Percentiles rank a stretch among this genome's conserved stretches.
Evolutionary conservation across 495 filamentous ascomycete species (phyloP).

Genomic region (Hypoxylon trugodes): DNA sequence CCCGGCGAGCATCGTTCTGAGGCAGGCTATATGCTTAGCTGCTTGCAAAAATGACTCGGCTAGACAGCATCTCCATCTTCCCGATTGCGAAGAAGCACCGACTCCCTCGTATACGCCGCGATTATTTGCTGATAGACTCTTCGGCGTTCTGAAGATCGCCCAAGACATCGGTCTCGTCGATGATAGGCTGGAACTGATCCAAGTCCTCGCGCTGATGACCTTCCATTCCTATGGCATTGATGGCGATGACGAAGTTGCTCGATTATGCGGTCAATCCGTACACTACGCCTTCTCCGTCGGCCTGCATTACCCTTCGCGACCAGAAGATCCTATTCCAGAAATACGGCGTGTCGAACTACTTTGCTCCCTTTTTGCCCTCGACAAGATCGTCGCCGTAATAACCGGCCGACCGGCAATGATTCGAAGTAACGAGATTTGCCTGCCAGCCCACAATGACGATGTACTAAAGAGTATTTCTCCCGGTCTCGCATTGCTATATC

Average conservation of each 20-base stretch:
- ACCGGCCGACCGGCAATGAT: constrained; percentile 65
- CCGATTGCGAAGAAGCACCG: constrained; percentile 1
- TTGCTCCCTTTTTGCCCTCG: constrained; percentile 68
- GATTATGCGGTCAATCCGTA: constrained; percentile 24
- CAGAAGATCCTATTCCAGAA: constrained; percentile 22
- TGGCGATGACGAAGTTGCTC: constrained; percentile 37
- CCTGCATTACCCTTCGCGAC: constrained; percentile 56
- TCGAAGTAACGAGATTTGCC: constrained; percentile 62
- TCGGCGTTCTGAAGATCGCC: constrained; percentile 41
- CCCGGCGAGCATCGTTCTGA: constrained; percentile 32
- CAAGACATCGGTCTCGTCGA: constrained; percentile 44
- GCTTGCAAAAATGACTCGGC: constrained; percentile 51
- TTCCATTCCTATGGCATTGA: constrained; percentile 41
- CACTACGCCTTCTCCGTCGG: constrained; percentile 67
- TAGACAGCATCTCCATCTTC: constrained; percentile 42
- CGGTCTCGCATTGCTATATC: constrained; percentile 35
- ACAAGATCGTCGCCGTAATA: constrained; percentile 65
- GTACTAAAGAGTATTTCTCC: constrained; percentile 16
- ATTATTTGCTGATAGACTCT: constrained; percentile 42
- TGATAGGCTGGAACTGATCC: constrained; percentile 41
- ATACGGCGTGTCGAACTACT: constrained; percentile 50
- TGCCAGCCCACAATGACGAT: constrained; percentile 55
- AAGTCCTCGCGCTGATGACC: constrained; percentile 44
- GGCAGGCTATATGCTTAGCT: constrained; percentile 50
- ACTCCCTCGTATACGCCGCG: constrained; percentile 11